Evolutionary conservation across 1,284 basidiomycete genomes (phyloP), one percentile per base, ranked within the genome.

Genomic region (Cutaneotrichosporon spelunceum): DNA sequence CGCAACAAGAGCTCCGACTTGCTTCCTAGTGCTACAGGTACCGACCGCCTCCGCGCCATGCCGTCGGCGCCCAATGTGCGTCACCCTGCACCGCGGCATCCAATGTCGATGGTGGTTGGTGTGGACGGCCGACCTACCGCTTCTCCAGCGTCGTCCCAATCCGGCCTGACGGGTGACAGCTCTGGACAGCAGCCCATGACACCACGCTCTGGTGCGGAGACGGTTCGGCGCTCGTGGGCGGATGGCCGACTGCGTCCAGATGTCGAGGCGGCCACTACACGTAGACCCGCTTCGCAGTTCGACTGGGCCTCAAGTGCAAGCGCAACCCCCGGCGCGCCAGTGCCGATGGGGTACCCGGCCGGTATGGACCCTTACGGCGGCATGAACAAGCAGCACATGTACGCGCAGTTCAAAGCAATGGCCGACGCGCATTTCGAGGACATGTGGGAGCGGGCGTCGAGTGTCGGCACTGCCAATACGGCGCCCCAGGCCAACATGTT

Each of bases 371-470:
- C 53, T 4, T 56, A 56, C 19, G 56, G 48, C 11, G 34, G 13
- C n/a, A 16, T 9, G 27, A 30, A 30, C 33, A 76, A 76, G 57
- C 72, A 75, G 49, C 72, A 73, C 29, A 72, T 69, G 66, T 73
- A 78, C 59, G 69, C 68, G 34, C 72, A 75, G 56, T 75, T 68
- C 64, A 73, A 76, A 68, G 72, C 72, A 13, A 73, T 73, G 2
- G 76, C 76, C 0, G 68, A 66, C 42, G 69, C 69, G 4, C 70
- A 73, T 36, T 76, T 72, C 21, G 76, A 78, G 59, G 74, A 78
- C 50, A 68, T 72, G 60, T 78, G 76, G 76, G 76, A 78, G 66
- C 66, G 73, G 11, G 69, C 69, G 9, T 72, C 70, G 6, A 62
- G 59, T n/a, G 67, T 71, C 2, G 70, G 70, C 27, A 62, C 54